Conservation (phyloP, 108 stramenopile species). For the Stephanodiscus minutulus region DNA sequence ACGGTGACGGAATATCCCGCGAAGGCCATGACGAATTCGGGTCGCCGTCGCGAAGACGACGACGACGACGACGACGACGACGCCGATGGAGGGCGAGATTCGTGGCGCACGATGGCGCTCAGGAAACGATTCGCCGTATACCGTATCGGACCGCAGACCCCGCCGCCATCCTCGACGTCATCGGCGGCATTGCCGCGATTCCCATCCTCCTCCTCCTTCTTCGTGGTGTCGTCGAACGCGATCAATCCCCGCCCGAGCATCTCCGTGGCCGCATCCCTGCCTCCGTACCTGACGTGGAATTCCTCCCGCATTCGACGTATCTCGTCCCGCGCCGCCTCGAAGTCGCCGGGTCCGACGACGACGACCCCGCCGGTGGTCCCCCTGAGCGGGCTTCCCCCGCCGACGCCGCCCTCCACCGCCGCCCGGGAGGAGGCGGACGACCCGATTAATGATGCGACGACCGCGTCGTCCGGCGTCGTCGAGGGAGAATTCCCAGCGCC, state of each 20-base stretch:
- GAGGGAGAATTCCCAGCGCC: background rate
- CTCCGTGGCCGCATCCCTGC: constrained; percentile 25
- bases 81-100: constrained; percentile 8
- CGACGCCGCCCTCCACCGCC: too few relatives aligned
- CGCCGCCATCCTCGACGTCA: background rate
- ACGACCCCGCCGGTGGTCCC: background rate
- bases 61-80: constrained; percentile 11
- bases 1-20: constrained; percentile 87
- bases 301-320: constrained; percentile 26
- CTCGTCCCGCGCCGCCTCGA: constrained; percentile 17
- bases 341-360: constrained; percentile 5
- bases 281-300: constrained; percentile 49
- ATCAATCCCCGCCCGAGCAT: constrained; percentile 39
- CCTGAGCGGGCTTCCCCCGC: too few relatives aligned
- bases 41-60: background rate
- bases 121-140: constrained; percentile 33
- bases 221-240: constrained; percentile 35
- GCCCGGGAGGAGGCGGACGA: background rate
- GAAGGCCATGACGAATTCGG: constrained; percentile 60
- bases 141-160: constrained; percentile 9
- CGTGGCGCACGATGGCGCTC: constrained; percentile 18
- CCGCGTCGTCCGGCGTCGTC: background rate
- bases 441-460: background rate
- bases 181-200: background rate
- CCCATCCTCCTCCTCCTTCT: background rate